These are phyloP conservation scores for Xylaria grammica DNA, from an alignment of 495 filamentous ascomycete species.

Conservation along the genomic window DNA sequence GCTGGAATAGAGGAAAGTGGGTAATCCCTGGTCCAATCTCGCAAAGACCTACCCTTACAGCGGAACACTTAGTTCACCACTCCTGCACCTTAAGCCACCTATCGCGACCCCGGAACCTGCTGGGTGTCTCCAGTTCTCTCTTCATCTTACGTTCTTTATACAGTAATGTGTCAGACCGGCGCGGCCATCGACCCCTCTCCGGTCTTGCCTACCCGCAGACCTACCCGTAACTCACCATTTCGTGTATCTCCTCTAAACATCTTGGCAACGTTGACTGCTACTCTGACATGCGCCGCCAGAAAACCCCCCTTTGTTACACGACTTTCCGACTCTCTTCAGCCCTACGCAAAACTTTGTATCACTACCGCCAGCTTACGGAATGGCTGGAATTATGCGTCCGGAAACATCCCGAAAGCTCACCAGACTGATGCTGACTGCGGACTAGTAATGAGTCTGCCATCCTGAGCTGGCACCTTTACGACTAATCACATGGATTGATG, in stretches of 20 bases:
- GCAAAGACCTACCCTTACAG: constrained; percentile 21
- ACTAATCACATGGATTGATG: neutral
- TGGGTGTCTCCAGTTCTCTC: neutral
- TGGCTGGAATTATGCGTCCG: constrained; percentile 5
- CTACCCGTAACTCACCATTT: neutral
- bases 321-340: constrained; percentile 39
- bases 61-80: neutral
- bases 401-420: constrained; percentile 14
- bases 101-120: neutral
- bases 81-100: constrained; percentile 18
- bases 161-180: constrained; percentile 17
- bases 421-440: constrained; percentile 15
- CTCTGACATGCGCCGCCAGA: constrained; percentile 35
- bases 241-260: neutral
- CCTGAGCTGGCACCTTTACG: neutral
- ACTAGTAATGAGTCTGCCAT: constrained; percentile 2
- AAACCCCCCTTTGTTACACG: constrained; percentile 36
- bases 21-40: constrained; percentile 6
- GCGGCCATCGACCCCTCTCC: constrained; percentile 17
- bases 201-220: neutral
- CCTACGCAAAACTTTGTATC: constrained; percentile 33
- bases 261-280: constrained; percentile 24
- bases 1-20: neutral
- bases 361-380: constrained; percentile 12
- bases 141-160: constrained; percentile 11